Conservation (phyloP, 2,329 filamentous ascomycete genomes). For the Coniochaeta sp. region DNA sequence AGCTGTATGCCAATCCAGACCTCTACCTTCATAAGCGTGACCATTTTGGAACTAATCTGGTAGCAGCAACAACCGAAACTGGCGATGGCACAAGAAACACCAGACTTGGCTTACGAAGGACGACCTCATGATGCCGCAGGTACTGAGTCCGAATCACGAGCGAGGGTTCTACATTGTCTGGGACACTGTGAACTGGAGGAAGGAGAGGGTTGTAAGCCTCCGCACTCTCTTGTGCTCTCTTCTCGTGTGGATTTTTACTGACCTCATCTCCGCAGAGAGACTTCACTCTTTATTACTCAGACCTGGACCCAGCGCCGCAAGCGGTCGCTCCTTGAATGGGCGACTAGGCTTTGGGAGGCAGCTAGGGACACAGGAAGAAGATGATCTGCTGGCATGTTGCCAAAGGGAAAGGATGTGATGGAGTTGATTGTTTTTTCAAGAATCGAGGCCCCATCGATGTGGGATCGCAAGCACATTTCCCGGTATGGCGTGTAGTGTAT, state of each 20-base stretch:
- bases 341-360: neutral
- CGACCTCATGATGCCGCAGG: conserved; percentile 55
- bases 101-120: conserved; percentile 63
- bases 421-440: neutral
- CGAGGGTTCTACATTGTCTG: conserved; percentile 61
- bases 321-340: neutral
- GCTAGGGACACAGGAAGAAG: neutral
- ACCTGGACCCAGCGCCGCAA: conserved; percentile 35
- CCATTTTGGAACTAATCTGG: conserved; percentile 8
- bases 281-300: conserved; percentile 53
- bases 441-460: neutral
- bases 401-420: neutral
- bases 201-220: conserved; percentile 47
- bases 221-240: neutral
- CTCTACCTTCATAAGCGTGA: neutral
- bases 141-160: conserved; percentile 50
- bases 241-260: conserved; percentile 5
- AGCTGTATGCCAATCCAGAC: conserved; percentile 40
- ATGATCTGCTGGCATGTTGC: neutral
- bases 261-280: conserved; percentile 38
- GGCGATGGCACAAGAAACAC: conserved; percentile 62
- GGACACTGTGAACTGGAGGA: conserved; percentile 54
- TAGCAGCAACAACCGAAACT: conserved; percentile 52
- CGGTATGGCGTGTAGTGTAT: neutral
- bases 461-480: neutral